Conservation (phyloP, 345 rosid genomes). For the Salix udensis region DNA sequence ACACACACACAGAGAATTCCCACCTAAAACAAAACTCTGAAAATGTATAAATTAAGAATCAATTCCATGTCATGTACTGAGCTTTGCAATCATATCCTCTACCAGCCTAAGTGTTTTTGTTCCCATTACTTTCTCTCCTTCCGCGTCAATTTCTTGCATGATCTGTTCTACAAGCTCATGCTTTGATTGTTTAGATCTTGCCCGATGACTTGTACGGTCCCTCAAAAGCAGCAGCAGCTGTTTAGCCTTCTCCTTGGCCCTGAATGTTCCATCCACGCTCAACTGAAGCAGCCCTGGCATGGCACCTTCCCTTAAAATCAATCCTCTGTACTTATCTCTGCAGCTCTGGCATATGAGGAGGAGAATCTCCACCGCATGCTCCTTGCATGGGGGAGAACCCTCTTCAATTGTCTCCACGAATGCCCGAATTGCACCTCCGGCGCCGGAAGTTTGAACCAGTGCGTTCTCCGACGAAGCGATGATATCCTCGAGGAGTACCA, state of each 20-base stretch:
- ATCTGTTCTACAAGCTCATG: conserved; percentile 37
- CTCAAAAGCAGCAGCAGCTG: conserved; percentile 59
- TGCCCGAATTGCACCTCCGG: conserved; percentile 46
- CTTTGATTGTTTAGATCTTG: conserved; percentile 35
- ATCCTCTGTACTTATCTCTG: conserved; percentile 61
- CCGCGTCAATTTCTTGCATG: conserved; percentile 64
- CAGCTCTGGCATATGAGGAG: conserved; percentile 52
- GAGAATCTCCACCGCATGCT: conserved; percentile 67
- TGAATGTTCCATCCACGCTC: conserved; percentile 64
- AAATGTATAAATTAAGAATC: background rate
- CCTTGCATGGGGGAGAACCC: conserved; percentile 58
- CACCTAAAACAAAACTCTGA: background rate
- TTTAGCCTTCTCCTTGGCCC: conserved; percentile 59
- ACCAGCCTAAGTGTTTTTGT: conserved; percentile 45
- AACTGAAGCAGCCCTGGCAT: conserved; percentile 80
- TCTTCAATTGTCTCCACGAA: conserved; percentile 77
- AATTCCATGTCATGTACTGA: conserved; percentile 32
- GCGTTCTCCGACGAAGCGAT: conserved; percentile 38
- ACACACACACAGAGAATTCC: background rate
- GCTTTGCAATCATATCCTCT: conserved; percentile 77
- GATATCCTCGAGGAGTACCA: conserved; percentile 51
- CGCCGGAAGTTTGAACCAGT: conserved; percentile 23
- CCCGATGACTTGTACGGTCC: conserved; percentile 40
- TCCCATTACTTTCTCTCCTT: conserved; percentile 43
- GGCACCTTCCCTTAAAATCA: conserved; percentile 71